Conservation (phyloP, 164 flowering plant species). For the Pachysandra terminalis region DNA sequence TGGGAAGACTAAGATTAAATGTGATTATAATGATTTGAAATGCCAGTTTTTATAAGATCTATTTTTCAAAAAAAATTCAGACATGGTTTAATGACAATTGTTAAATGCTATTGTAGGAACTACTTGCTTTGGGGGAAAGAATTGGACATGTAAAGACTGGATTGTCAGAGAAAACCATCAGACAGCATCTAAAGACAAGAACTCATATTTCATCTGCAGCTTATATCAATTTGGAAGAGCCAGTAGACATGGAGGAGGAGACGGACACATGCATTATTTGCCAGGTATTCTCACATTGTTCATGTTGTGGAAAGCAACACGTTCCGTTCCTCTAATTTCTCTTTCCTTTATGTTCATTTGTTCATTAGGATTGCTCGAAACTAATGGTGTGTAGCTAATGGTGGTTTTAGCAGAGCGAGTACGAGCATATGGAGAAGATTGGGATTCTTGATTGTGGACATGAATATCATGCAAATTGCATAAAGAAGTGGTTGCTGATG, state of each 20-base stretch:
- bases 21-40: background rate
- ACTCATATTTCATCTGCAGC: constrained; percentile 26
- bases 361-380: background rate
- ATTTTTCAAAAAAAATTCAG: too few species aligned
- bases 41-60: too few species aligned
- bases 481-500: constrained; percentile 71
- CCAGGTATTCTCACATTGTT: constrained; percentile 47
- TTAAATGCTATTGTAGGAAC: constrained; percentile 46
- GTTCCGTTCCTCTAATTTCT: background rate
- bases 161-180: constrained; percentile 54
- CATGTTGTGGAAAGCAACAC: too few species aligned
- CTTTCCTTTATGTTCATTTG: background rate
- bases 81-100: too few species aligned
- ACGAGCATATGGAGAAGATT: constrained; percentile 39
- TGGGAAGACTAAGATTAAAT: background rate
- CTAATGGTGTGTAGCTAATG: background rate
- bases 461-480: constrained; percentile 77
- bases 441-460: constrained; percentile 80
- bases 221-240: constrained; percentile 27
- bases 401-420: constrained; percentile 45
- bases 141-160: constrained; percentile 80
- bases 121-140: constrained; percentile 76
- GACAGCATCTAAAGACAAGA: constrained; percentile 47
- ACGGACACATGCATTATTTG: constrained; percentile 68
- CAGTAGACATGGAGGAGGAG: constrained; percentile 32